Conservation (phyloP, 176 grass and related monocot species). For the Pontederia paniculata region DNA sequence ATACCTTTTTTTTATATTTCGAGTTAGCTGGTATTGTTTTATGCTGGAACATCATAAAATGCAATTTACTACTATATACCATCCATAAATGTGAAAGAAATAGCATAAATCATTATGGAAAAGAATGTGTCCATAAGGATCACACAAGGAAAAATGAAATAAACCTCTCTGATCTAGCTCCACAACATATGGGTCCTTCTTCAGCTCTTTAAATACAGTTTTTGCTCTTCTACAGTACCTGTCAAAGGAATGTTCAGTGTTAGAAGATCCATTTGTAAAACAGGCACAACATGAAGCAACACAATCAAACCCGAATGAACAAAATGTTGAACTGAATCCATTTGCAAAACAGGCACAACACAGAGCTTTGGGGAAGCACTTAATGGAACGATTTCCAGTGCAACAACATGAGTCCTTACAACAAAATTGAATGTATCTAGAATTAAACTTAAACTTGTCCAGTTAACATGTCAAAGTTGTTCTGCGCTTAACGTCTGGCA, state of each 20-base stretch:
- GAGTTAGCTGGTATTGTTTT: too few relatives aligned
- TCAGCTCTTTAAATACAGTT: constrained; percentile 51
- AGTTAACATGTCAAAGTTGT: too few relatives aligned
- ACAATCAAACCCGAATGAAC: not conserved
- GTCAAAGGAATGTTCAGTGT: not conserved
- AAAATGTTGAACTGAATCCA: too few relatives aligned
- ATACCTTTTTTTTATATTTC: too few relatives aligned
- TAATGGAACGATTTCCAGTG: too few relatives aligned
- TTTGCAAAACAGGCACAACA: not conserved
- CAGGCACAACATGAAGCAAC: not conserved
- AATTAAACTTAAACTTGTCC: too few relatives aligned
- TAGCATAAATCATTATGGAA: not conserved
- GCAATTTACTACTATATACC: not conserved
- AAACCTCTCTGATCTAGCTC: constrained; percentile 65
- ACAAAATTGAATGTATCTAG: too few relatives aligned
- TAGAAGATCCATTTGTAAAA: not conserved
- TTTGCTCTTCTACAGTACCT: constrained; percentile 64
- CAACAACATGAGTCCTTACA: too few relatives aligned
- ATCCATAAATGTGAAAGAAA: not conserved
- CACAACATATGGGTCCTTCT: constrained; percentile 49
- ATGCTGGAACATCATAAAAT: constrained; percentile 1
- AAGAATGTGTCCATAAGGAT: not conserved
- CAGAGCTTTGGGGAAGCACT: not conserved
- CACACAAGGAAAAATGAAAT: constrained; percentile 5
- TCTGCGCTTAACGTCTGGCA: too few relatives aligned